Percentiles rank a stretch among this genome's conserved stretches.
Conservation (phyloP, 768 basidiomycete species). For the Boletus vermiculosoides region DNA sequence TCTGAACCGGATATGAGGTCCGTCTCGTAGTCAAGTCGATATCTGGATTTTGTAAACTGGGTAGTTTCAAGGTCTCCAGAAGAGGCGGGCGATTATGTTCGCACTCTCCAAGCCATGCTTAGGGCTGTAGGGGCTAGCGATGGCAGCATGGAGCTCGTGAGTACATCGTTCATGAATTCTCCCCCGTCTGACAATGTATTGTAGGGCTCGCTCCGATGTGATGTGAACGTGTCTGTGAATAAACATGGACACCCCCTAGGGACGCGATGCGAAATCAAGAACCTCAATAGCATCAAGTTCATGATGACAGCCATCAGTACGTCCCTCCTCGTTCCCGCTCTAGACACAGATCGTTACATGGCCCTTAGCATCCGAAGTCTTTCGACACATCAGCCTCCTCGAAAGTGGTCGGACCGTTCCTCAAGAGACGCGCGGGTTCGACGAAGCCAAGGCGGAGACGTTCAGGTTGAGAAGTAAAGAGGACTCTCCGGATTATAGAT, state of each 20-base stretch:
- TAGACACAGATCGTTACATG: neutral
- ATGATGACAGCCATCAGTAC: constrained; percentile 83
- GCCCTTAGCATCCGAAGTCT: constrained; percentile 72
- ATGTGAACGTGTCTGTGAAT: constrained; percentile 93
- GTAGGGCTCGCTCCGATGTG: constrained; percentile 91
- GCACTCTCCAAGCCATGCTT: constrained; percentile 75
- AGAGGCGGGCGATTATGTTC: constrained; percentile 86
- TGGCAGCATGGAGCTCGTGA: constrained; percentile 95
- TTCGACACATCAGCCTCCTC: constrained; percentile 68
- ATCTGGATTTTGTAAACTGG: neutral
- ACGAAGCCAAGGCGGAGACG: constrained; percentile 79
- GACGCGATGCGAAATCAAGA: constrained; percentile 95
- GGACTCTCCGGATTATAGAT: constrained; percentile 92
- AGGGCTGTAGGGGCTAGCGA: constrained; percentile 86
- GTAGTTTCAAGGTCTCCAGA: constrained; percentile 60
- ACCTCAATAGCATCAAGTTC: constrained; percentile 87
- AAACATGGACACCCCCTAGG: constrained; percentile 59
- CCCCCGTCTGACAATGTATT: neutral
- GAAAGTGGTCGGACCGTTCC: constrained; percentile 42
- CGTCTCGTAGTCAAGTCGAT: neutral
- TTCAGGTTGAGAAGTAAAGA: constrained; percentile 86
- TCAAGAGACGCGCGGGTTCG: constrained; percentile 91
- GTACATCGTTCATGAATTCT: constrained; percentile 6
- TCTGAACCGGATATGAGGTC: constrained; percentile 88
- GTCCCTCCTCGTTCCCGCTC: constrained; percentile 20